Base-by-base conservation (phyloP, 1,139 yeast genomes). In the Geotrichum cucujoidarum region DNA sequence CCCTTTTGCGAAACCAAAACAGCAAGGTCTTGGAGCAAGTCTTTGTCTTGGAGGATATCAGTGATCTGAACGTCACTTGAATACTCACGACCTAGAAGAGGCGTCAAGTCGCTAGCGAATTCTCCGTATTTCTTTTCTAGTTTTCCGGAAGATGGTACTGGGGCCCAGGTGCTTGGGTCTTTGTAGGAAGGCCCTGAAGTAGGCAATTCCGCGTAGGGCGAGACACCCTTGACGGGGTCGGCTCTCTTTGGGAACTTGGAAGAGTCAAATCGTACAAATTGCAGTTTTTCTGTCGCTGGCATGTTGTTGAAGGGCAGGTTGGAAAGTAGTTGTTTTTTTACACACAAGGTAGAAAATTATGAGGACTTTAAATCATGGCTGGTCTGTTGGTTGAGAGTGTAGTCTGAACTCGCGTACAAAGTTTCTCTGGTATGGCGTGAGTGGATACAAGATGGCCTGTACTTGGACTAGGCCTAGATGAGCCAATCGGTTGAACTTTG, bases 1-100 rank as follows among this genome's bases (percentile, higher is more conserved):
- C 88, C 88, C 56, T 84, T 73, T 63, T 78, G 75, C 20, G 83
- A 83, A 35, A 78, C 79, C 21, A 75, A 69, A 37, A 80, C 70
- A 0, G 88, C 86, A 54, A 82, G 71, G 55, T 82, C 88, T 41
- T 65, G 66, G 48, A 69, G 60, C 42, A 67, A 67, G 49, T 66
- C 60, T 34, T 69, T 71, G 59, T 80, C 78, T 57, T 77, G 75
- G 20, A 75, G 80, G 20, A 68, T 65, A 39, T 73, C 74, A 39
- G 68, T 63, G 45, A 81, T 67, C 48, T 74, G 64, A 2, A 58
- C 60, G 24, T 57, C 57, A 22, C 53, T 52, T 3, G 29, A n/a
- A 50, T 57, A 60, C 48, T 60, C 64, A 14, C 66, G 58, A 4
- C 67, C 67, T 38, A 63, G 53, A 21, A 51, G 55, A 13, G 67